A percentile compares a stretch with the other conserved stretches of the same genome.
These are phyloP conservation scores for Cucurbita ficifolia DNA, from an alignment of 306 rosid species.

Conservation along the genomic window DNA sequence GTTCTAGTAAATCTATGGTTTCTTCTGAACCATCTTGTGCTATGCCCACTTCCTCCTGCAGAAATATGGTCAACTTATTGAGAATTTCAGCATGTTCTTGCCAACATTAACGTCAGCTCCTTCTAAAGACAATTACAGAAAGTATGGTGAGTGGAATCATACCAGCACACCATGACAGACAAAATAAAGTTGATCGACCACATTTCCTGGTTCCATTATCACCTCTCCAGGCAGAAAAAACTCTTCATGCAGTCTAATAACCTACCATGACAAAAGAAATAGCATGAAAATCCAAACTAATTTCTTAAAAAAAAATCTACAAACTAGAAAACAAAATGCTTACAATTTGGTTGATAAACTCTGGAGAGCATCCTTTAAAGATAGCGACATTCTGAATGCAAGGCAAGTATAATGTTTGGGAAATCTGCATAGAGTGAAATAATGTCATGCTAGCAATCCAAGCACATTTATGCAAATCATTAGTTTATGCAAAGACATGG, in stretches of 20 bases:
- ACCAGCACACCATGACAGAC: slow-evolving; percentile 86
- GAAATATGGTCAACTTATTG: neutral
- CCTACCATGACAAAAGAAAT: slow-evolving; percentile 33
- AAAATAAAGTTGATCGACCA: slow-evolving; percentile 84
- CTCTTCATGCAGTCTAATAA: slow-evolving; percentile 75
- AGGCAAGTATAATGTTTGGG: slow-evolving; percentile 62
- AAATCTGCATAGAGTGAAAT: slow-evolving; percentile 42
- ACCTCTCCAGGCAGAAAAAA: slow-evolving; percentile 95
- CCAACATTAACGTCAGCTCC: neutral
- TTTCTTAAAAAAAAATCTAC: neutral
- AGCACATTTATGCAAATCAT: neutral
- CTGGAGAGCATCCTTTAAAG: slow-evolving; percentile 64
- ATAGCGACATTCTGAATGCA: slow-evolving; percentile 44
- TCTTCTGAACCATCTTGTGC: slow-evolving; percentile 68
- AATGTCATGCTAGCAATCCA: neutral
- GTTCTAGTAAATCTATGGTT: slow-evolving; percentile 39
- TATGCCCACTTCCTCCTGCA: slow-evolving; percentile 68
- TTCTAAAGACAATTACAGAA: neutral
- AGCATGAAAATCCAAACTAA: neutral
- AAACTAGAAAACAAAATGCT: slow-evolving; percentile 14
- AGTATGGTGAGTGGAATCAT: slow-evolving; percentile 15
- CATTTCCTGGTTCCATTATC: slow-evolving; percentile 80
- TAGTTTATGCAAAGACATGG: neutral
- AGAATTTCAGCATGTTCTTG: neutral
- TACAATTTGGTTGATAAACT: slow-evolving; percentile 91